These are phyloP conservation scores for Metschnikowia henanensis DNA, from an alignment of 805 yeast genomes.

Conservation along the genomic window DNA sequence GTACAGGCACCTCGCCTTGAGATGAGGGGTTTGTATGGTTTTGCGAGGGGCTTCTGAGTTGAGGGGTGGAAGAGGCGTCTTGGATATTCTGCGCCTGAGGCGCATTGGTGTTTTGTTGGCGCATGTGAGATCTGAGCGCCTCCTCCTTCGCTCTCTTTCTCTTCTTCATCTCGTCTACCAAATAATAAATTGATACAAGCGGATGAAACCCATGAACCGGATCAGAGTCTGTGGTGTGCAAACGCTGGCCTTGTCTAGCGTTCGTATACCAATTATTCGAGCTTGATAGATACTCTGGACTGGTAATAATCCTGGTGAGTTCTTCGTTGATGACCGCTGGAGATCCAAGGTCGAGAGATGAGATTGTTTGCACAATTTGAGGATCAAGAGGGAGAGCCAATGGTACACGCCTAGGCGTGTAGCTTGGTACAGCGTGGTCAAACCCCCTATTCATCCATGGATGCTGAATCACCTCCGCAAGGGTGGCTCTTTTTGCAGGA, in stretches of 20 bases:
- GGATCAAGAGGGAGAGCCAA: conserved; percentile 66
- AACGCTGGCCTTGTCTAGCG: conserved; percentile 36
- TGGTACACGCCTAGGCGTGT: conserved; percentile 79
- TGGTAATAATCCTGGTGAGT: conserved; percentile 55
- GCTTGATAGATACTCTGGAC: conserved; percentile 65
- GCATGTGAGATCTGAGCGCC: conserved; percentile 33
- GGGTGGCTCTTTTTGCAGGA: conserved; percentile 74
- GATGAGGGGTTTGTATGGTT: neutral
- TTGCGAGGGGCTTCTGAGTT: conserved; percentile 11
- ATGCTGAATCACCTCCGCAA: conserved; percentile 78
- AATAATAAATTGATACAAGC: conserved; percentile 76
- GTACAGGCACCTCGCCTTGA: neutral
- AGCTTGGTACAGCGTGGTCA: conserved; percentile 68
- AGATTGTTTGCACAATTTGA: conserved; percentile 70
- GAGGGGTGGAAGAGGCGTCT: conserved; percentile 28
- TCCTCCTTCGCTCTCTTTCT: conserved; percentile 65
- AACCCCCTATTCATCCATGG: conserved; percentile 96
- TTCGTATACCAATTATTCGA: conserved; percentile 59
- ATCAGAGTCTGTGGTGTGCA: conserved; percentile 43
- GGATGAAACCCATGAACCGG: conserved; percentile 92
- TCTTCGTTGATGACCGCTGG: conserved; percentile 56
- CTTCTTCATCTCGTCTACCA: conserved; percentile 81
- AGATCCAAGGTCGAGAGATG: conserved; percentile 76
- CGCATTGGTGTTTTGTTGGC: conserved; percentile 19
- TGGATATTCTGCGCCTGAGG: conserved; percentile 2